A percentile compares a stretch with the other conserved stretches of the same genome.
phyloP scores from a whole-genome alignment of 192 early-diverging fungal species.

The Rhizophagus clarus region DNA sequence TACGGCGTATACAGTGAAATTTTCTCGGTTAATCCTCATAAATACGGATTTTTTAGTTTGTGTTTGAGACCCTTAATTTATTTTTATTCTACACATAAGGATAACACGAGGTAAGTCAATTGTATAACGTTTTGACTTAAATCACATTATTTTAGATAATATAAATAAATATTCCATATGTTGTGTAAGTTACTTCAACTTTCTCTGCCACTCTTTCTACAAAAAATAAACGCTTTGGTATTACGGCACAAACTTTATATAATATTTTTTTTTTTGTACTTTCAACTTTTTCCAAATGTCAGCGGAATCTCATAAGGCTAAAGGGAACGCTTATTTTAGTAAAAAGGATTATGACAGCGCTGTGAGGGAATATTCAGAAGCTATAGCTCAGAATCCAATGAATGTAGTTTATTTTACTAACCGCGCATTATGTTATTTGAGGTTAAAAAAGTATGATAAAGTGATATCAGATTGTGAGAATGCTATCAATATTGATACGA shows the following conservation, averaged over 20 bases:
- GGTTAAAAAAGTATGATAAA: constrained; percentile 58
- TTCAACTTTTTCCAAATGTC: not conserved
- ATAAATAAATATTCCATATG: too few species aligned
- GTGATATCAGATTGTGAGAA: constrained; percentile 64
- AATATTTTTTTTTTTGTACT: not conserved
- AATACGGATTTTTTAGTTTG: too few species aligned
- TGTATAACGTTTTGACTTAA: too few species aligned
- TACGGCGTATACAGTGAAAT: too few species aligned
- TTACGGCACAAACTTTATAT: not conserved
- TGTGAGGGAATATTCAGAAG: constrained; percentile 73
- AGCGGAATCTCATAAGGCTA: constrained; percentile 57
- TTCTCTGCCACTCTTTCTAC: too few species aligned
- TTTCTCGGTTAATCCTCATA: too few species aligned
- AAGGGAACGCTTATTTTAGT: constrained; percentile 64
- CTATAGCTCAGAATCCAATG: constrained; percentile 68
- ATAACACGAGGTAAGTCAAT: too few species aligned
- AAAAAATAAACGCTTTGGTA: too few species aligned
- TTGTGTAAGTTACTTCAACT: too few species aligned
- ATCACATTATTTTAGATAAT: too few species aligned
- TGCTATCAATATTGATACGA: constrained; percentile 68
- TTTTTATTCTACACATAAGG: too few species aligned
- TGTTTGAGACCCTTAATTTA: too few species aligned
- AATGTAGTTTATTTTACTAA: constrained; percentile 81
- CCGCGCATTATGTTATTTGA: constrained; percentile 73
- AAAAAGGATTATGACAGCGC: constrained; percentile 63